Conservation (phyloP, 1,284 basidiomycete genomes). For the Lentinula novae-zelandiae region DNA sequence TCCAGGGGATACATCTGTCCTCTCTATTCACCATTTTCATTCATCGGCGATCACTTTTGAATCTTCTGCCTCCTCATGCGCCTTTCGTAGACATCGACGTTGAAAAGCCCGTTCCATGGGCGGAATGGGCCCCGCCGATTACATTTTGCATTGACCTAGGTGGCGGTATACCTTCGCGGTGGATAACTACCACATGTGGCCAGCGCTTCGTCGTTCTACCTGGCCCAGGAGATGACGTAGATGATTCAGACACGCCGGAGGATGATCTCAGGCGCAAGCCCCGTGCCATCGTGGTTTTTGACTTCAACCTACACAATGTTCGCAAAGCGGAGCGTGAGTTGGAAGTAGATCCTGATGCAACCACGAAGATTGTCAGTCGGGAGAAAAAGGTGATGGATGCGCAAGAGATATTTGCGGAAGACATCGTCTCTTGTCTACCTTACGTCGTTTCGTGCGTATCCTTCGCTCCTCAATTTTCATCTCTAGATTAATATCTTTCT, state of each 20-base stretch:
- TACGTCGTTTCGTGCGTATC: constrained; percentile 27
- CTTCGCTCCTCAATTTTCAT: too few species aligned
- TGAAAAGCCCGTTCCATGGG: constrained; percentile 29
- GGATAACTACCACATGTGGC: constrained; percentile 48
- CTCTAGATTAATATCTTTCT: not conserved
- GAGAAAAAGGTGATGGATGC: constrained; percentile 12
- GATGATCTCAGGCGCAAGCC: constrained; percentile 11
- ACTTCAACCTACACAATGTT: constrained; percentile 37
- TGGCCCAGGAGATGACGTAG: constrained; percentile 15
- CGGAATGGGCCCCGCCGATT: constrained; percentile 36
- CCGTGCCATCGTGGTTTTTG: constrained; percentile 30
- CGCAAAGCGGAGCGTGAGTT: constrained; percentile 17
- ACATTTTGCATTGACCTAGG: constrained; percentile 39
- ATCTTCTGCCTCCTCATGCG: not conserved
- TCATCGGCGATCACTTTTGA: constrained; percentile 29
- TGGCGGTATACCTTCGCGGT: constrained; percentile 33
- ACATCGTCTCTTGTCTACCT: constrained; percentile 29
- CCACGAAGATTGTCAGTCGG: not conserved
- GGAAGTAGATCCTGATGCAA: constrained; percentile 1
- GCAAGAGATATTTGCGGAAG: constrained; percentile 25
- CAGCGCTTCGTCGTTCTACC: constrained; percentile 35
- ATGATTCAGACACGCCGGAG: constrained; percentile 4
- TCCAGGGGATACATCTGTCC: constrained; percentile 18
- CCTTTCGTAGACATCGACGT: not conserved
- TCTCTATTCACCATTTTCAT: constrained; percentile 35